phyloP scores from a whole-genome alignment of 495 filamentous ascomycete species.

The Penicillium steckii region DNA sequence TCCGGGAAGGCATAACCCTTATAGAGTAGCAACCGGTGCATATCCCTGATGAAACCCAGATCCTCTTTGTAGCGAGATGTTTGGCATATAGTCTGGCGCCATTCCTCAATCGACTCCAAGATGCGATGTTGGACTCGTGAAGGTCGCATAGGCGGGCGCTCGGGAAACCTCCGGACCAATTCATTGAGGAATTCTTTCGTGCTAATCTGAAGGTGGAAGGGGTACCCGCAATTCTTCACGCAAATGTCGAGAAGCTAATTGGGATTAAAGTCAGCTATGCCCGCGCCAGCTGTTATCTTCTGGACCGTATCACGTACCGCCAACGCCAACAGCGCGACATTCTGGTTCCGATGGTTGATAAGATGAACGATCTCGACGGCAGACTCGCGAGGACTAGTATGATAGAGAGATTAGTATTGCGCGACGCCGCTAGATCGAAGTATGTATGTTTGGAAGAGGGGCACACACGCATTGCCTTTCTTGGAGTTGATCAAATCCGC shows the following conservation, averaged over 20 bases:
- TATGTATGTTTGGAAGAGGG: background rate
- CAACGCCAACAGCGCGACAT: conserved; percentile 87
- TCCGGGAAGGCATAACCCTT: conserved; percentile 97
- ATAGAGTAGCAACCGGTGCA: conserved; percentile 93
- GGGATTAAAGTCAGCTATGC: conserved; percentile 25
- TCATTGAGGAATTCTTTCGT: conserved; percentile 99
- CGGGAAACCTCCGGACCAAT: conserved; percentile 92
- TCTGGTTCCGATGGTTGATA: conserved; percentile 94
- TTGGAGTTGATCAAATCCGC: conserved; percentile 95
- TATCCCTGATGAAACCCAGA: conserved; percentile 92
- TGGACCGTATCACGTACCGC: conserved; percentile 42
- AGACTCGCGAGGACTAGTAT: conserved; percentile 78
- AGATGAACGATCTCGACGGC: conserved; percentile 91
- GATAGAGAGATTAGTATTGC: conserved; percentile 9
- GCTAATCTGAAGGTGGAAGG: conserved; percentile 96
- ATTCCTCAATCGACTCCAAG: conserved; percentile 96
- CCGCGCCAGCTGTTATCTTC: conserved; percentile 18
- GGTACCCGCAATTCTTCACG: conserved; percentile 99
- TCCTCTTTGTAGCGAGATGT: conserved; percentile 97
- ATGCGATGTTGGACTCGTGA: conserved; percentile 88
- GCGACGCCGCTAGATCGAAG: conserved; percentile 1
- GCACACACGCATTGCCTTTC: conserved; percentile 83
- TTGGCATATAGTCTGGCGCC: conserved; percentile 96
- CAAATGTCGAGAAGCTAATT: conserved; percentile 88
- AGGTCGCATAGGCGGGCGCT: conserved; percentile 83